phyloP scores from a whole-genome alignment of 495 filamentous ascomycete species.

The Lasiosphaeris hirsuta region DNA sequence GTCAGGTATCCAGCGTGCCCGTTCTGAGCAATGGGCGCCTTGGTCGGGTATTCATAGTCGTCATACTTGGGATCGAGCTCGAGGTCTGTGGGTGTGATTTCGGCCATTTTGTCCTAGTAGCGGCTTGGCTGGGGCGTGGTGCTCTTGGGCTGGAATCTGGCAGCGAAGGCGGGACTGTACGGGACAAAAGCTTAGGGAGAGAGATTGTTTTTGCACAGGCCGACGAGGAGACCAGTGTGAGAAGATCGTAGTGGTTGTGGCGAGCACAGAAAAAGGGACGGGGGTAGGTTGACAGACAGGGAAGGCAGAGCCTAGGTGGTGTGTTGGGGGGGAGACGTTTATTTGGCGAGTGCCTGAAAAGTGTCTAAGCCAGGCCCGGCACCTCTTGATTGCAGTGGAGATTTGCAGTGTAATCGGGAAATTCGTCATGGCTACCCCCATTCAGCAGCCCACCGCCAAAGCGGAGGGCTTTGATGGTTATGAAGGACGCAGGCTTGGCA shows the following conservation, averaged over 20 bases:
- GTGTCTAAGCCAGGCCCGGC: neutral
- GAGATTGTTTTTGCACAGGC: too few relatives aligned
- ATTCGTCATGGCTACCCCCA: too few relatives aligned
- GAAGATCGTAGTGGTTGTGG: neutral
- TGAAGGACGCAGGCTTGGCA: conserved; percentile 1
- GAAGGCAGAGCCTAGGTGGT: conserved; percentile 1
- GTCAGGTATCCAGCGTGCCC: conserved; percentile 92
- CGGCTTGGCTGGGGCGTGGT: neutral
- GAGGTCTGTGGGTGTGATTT: conserved; percentile 33
- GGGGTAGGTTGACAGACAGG: neutral
- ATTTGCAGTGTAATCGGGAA: too few relatives aligned
- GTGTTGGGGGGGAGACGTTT: neutral
- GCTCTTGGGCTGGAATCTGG: neutral
- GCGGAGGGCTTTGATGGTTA: neutral
- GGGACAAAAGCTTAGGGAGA: neutral
- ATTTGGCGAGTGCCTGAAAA: neutral
- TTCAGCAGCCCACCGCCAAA: neutral
- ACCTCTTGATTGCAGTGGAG: neutral
- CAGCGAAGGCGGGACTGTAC: neutral
- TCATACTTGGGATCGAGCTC: conserved; percentile 87
- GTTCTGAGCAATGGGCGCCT: conserved; percentile 58
- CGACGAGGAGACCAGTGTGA: neutral
- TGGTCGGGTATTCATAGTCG: conserved; percentile 89
- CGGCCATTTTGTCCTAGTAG: conserved; percentile 16
- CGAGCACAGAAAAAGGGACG: neutral